These are phyloP conservation scores for Phaeotremella fagi DNA, from an alignment of 768 basidiomycete genomes.

Conservation along the genomic window DNA sequence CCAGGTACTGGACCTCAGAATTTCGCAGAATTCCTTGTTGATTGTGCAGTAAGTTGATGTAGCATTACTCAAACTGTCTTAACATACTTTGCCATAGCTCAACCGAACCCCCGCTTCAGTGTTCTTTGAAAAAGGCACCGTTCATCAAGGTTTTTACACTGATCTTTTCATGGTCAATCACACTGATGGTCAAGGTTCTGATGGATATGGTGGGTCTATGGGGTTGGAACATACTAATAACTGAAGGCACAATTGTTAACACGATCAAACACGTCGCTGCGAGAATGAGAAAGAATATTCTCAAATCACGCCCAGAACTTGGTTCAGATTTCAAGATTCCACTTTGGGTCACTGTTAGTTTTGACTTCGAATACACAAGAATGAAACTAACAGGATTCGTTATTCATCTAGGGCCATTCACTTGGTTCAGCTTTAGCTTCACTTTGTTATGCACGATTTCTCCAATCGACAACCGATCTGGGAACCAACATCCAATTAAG, in stretches of 20 bases:
- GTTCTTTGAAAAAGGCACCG: background rate
- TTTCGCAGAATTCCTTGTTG: background rate
- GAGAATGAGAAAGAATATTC: background rate
- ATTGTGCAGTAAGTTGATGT: too few species aligned
- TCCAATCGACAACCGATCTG: background rate
- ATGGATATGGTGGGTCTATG: background rate
- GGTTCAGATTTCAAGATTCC: background rate
- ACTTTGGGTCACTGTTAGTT: background rate
- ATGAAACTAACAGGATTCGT: too few species aligned
- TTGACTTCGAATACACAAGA: background rate
- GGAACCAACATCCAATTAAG: background rate
- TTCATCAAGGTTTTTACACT: background rate
- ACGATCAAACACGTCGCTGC: background rate
- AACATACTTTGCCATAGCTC: too few species aligned
- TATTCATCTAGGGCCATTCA: background rate
- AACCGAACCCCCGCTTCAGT: background rate
- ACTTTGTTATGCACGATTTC: background rate
- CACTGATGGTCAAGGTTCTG: background rate
- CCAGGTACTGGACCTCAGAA: background rate
- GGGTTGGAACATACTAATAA: background rate
- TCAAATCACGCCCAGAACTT: too few species aligned
- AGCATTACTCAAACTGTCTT: too few species aligned
- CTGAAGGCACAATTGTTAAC: background rate
- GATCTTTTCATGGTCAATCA: background rate
- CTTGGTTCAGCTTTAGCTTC: background rate